Conservation (phyloP, 768 basidiomycete species). For the Tricholoma hemisulphureum region DNA sequence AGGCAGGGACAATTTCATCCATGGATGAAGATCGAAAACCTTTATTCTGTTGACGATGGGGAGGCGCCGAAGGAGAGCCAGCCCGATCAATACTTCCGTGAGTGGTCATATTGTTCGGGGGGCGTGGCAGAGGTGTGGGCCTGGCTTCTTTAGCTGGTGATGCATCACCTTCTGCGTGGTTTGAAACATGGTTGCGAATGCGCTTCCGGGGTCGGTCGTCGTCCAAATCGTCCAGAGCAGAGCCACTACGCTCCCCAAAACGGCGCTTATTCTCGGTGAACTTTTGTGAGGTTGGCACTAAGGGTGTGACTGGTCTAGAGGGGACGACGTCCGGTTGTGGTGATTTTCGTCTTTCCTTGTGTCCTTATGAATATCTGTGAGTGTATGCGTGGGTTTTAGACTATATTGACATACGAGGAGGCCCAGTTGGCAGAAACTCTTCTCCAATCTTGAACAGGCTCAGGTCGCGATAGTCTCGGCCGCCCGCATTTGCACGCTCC, state of each 20-base stretch:
- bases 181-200: conserved; percentile 4
- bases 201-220: conserved; percentile 18
- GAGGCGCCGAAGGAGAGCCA: conserved; percentile 11
- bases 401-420: conserved; percentile 48
- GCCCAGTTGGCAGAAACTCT: conserved; percentile 52
- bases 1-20: conserved; percentile 31
- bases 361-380: conserved; percentile 15
- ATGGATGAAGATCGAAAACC: conserved; percentile 24
- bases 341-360: conserved; percentile 16
- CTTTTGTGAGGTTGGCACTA: not conserved
- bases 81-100: not conserved
- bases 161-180: not conserved
- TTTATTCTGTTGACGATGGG: conserved; percentile 4
- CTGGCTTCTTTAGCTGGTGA: not conserved
- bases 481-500: conserved; percentile 44
- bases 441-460: conserved; percentile 54
- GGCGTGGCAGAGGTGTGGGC: not conserved
- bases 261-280: not conserved
- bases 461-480: conserved; percentile 51
- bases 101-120: not conserved
- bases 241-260: not conserved
- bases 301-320: conserved; percentile 4
- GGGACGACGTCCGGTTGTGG: not conserved
- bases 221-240: not conserved
- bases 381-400: not conserved